Percentiles rank a stretch among this genome's conserved stretches.
Conservation (phyloP, 257 asterid species). For the Rhazya stricta region DNA sequence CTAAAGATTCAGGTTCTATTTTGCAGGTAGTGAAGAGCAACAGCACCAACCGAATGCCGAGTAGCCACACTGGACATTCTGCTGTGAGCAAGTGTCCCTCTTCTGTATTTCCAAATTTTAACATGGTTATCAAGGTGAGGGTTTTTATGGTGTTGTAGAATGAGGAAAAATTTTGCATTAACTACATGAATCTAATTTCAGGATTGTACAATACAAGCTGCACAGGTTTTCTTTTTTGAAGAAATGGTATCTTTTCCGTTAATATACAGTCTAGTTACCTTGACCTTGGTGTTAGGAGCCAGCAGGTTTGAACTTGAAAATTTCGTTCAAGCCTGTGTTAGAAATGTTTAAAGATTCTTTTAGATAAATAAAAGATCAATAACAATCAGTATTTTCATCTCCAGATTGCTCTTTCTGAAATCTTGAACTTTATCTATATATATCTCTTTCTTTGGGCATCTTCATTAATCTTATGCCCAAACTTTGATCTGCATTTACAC, state of each 20-base stretch:
- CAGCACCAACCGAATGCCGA: background rate
- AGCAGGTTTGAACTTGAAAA: background rate
- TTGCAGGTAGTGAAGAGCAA: slow-evolving; percentile 37
- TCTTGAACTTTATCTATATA: too few species aligned
- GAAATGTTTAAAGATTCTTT: slow-evolving; percentile 6
- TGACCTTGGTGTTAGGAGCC: slow-evolving; percentile 2
- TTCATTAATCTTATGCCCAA: background rate
- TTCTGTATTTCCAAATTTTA: background rate
- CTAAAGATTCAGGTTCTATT: slow-evolving; percentile 2
- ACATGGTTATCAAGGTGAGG: slow-evolving; percentile 7
- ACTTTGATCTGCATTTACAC: too few species aligned
- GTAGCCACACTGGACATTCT: slow-evolving; percentile 8
- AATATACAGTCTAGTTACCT: slow-evolving; percentile 11
- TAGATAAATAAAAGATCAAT: background rate
- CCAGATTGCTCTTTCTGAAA: background rate
- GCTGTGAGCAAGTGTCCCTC: background rate
- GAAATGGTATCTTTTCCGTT: slow-evolving; percentile 6
- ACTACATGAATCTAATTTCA: slow-evolving; percentile 1
- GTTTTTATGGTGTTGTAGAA: background rate
- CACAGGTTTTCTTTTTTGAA: slow-evolving; percentile 18
- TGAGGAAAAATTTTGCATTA: background rate
- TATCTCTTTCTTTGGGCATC: background rate
- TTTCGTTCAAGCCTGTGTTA: slow-evolving; percentile 4
- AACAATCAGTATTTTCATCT: background rate
- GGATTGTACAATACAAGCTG: slow-evolving; percentile 19